phyloP scores from a whole-genome alignment of 164 flowering plant species.

The Chloranthus sessilifolius region DNA sequence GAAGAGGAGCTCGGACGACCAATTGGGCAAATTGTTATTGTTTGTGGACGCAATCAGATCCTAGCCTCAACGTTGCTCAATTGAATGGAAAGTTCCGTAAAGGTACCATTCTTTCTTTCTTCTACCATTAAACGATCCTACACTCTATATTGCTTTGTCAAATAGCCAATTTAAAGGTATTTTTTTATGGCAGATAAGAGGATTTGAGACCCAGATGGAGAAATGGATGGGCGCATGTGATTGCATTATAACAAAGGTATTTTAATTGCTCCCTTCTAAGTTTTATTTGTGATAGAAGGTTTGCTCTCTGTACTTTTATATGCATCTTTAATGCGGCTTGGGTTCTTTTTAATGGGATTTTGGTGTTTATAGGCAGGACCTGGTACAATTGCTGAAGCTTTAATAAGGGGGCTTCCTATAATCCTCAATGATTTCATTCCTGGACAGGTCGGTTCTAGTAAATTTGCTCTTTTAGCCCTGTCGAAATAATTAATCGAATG shows the following conservation, averaged over 20 bases:
- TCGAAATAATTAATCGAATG: too few species aligned
- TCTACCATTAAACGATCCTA: too few species aligned
- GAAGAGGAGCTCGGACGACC: constrained; percentile 50
- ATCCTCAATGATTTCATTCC: constrained; percentile 94
- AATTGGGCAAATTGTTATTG: constrained; percentile 66
- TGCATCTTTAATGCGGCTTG: not conserved
- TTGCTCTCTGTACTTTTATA: not conserved
- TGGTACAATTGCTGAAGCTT: constrained; percentile 91
- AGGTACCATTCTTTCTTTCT: constrained; percentile 43
- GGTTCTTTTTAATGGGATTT: constrained; percentile 1
- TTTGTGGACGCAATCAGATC: constrained; percentile 74
- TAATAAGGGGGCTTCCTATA: constrained; percentile 88
- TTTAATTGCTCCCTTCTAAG: constrained; percentile 6
- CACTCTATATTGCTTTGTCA: not conserved
- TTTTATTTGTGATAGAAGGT: too few species aligned
- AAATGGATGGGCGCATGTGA: constrained; percentile 98
- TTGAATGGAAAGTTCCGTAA: constrained; percentile 81
- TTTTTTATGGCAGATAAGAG: constrained; percentile 45
- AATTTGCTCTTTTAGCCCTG: not conserved
- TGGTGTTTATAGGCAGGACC: constrained; percentile 70
- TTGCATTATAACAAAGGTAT: constrained; percentile 87
- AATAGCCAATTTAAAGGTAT: not conserved
- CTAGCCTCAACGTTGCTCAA: constrained; percentile 47
- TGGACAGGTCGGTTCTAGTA: constrained; percentile 57
- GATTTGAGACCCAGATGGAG: constrained; percentile 89